phyloP scores from a whole-genome alignment of 164 flowering plant genomes.

The Magnolia changhungtana region DNA sequence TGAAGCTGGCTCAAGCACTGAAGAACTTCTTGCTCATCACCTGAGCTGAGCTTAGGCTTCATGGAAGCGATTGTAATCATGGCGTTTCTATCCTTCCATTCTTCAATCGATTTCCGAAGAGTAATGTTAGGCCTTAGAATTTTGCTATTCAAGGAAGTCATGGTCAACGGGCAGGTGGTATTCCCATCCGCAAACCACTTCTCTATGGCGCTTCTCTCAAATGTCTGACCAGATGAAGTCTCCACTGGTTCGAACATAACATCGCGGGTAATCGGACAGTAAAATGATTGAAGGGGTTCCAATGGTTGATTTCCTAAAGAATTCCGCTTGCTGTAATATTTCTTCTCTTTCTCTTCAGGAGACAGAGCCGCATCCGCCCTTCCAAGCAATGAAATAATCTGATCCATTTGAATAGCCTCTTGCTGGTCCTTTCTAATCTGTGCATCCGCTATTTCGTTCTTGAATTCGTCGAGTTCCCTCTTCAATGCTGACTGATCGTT shows the following conservation, averaged over 20 bases:
- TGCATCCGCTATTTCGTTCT: constrained; percentile 54
- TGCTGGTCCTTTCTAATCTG: constrained; percentile 54
- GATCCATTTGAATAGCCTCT: constrained; percentile 79
- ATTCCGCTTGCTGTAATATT: constrained; percentile 44
- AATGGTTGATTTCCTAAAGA: constrained; percentile 60
- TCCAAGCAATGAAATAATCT: constrained; percentile 67
- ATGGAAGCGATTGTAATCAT: constrained; percentile 59
- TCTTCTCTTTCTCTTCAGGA: constrained; percentile 44
- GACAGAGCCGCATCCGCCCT: constrained; percentile 67
- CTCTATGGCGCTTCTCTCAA: constrained; percentile 67
- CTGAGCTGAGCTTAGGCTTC: constrained; percentile 36
- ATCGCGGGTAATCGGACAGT: constrained; percentile 60
- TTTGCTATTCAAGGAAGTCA: constrained; percentile 35
- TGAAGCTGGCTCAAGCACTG: constrained; percentile 42
- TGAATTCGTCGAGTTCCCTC: constrained; percentile 65
- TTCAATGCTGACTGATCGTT: constrained; percentile 41
- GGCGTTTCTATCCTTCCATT: constrained; percentile 74
- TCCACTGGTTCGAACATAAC: constrained; percentile 81
- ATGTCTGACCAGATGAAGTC: constrained; percentile 70
- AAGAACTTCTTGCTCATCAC: constrained; percentile 48
- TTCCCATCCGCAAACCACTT: constrained; percentile 62
- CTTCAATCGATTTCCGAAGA: constrained; percentile 71
- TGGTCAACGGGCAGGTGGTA: constrained; percentile 54
- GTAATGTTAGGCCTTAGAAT: constrained; percentile 61
- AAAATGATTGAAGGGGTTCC: constrained; percentile 69